Conservation (phyloP, 257 asterid species). For the Haberlea rhodopensis region DNA sequence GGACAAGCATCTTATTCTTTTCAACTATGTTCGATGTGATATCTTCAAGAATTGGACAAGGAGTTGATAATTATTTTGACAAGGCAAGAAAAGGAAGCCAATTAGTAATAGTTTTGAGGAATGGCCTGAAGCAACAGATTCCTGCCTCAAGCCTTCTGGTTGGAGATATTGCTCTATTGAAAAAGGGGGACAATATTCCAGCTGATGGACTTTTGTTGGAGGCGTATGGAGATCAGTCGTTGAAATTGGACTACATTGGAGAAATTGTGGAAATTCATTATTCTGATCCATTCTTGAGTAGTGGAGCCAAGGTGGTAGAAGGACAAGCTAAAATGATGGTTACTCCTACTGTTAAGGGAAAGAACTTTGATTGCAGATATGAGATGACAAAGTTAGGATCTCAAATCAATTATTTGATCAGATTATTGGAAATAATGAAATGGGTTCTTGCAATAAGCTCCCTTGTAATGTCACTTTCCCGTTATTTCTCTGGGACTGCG, state of each 20-base stretch:
- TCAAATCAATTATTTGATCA: background rate
- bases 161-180: conserved; percentile 25
- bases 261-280: conserved; percentile 9
- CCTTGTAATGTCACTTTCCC: background rate
- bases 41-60: background rate
- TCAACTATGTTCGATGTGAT: background rate
- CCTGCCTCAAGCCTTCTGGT: conserved; percentile 11
- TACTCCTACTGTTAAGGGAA: conserved; percentile 19
- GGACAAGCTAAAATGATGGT: conserved; percentile 26
- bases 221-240: conserved; percentile 15
- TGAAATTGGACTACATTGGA: conserved; percentile 1
- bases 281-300: conserved; percentile 20
- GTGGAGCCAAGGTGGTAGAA: conserved; percentile 17
- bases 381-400: background rate
- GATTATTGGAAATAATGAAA: background rate
- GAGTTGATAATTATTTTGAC: background rate
- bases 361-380: background rate
- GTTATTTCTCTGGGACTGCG: conserved; percentile 4
- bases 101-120: conserved; percentile 19
- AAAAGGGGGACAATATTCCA: conserved; percentile 29
- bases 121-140: background rate
- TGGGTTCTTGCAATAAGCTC: background rate
- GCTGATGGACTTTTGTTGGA: conserved; percentile 27
- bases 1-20: background rate
- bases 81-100: background rate